Conservation (phyloP, 2,329 filamentous ascomycete species). For the Cladorrhinum sp. region DNA sequence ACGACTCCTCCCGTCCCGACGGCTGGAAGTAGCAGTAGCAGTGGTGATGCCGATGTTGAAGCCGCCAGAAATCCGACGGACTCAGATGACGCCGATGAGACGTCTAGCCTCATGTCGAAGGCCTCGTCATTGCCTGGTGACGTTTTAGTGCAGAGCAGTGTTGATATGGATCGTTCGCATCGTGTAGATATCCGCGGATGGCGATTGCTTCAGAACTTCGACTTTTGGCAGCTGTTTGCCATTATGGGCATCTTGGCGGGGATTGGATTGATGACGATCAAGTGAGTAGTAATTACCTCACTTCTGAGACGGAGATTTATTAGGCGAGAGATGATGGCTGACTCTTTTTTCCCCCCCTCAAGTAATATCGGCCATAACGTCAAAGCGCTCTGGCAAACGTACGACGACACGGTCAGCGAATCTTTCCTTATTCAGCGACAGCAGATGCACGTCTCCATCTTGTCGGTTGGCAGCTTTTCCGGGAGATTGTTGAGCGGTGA, state of each 20-base stretch:
- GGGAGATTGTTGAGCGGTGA: conserved; percentile 75
- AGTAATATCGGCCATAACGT: conserved; percentile 94
- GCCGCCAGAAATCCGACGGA: conserved; percentile 29
- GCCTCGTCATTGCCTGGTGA: conserved; percentile 51
- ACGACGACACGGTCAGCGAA: conserved; percentile 67
- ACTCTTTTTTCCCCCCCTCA: not conserved
- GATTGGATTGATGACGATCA: conserved; percentile 97
- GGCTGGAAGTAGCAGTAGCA: conserved; percentile 9
- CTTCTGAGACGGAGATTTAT: too few relatives aligned
- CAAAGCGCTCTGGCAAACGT: conserved; percentile 84
- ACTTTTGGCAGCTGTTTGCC: conserved; percentile 89
- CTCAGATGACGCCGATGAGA: conserved; percentile 60
- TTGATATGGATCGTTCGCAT: conserved; percentile 71
- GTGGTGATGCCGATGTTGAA: conserved; percentile 26
- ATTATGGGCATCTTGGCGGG: conserved; percentile 90
- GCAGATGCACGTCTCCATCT: conserved; percentile 86
- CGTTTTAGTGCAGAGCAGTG: conserved; percentile 54
- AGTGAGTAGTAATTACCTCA: too few relatives aligned
- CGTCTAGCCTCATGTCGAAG: conserved; percentile 74
- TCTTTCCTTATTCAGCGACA: conserved; percentile 78
- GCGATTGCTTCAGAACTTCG: conserved; percentile 64
- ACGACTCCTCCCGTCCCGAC: conserved; percentile 21
- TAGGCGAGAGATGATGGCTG: conserved; percentile 1
- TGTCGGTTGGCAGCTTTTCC: conserved; percentile 84
- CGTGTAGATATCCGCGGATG: conserved; percentile 89